Conservation (phyloP, 1,284 basidiomycete genomes). For the Austroboletus novae-zelandiae region DNA sequence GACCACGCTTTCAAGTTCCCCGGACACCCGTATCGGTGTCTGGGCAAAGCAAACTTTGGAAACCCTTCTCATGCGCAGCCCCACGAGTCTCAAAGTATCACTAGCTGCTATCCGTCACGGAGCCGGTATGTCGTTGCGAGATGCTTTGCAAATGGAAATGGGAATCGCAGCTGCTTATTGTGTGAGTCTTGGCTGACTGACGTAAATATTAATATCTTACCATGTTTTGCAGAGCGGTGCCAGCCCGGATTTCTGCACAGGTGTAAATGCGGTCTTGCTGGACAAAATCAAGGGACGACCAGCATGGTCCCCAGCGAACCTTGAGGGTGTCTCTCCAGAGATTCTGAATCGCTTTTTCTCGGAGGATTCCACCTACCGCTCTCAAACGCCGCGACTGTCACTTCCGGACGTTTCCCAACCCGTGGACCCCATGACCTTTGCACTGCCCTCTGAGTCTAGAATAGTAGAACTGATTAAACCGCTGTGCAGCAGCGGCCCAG, state of each 20-base stretch:
- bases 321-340: constrained; percentile 56
- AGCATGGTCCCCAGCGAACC: constrained; percentile 61
- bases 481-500: constrained; percentile 52
- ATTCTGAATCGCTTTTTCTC: constrained; percentile 63
- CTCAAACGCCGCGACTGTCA: constrained; percentile 47
- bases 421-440: constrained; percentile 50
- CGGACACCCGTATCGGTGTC: constrained; percentile 46
- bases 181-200: constrained; percentile 45
- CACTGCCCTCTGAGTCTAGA: constrained; percentile 66
- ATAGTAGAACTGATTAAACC: constrained; percentile 59
- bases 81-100: constrained; percentile 88
- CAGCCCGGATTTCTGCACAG: constrained; percentile 79
- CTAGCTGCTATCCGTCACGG: constrained; percentile 76
- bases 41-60: constrained; percentile 78
- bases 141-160: constrained; percentile 80
- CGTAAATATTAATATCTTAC: constrained; percentile 12
- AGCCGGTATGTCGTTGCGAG: constrained; percentile 56
- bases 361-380: constrained; percentile 45
- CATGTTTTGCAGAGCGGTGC: constrained; percentile 56
- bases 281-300: constrained; percentile 56
- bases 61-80: constrained; percentile 70
- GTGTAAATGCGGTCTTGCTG: constrained; percentile 74
- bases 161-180: constrained; percentile 79
- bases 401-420: constrained; percentile 39
- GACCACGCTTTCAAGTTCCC: constrained; percentile 40